Base-by-base conservation (phyloP, 1,139 yeast genomes). In the Magnusiomyces sp. region DNA sequence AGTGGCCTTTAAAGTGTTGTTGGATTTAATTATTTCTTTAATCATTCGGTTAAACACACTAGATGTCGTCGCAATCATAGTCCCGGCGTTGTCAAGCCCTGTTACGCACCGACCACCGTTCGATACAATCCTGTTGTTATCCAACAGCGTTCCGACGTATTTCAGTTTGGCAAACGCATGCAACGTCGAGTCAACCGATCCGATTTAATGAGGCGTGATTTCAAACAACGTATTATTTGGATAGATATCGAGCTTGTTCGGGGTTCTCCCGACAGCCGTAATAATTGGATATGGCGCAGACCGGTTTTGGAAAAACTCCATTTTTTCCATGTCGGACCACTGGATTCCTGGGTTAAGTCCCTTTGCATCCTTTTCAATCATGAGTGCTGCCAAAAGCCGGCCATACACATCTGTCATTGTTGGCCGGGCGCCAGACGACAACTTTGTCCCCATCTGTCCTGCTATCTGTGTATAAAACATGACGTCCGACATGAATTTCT, bases 341-440 rank as follows among this genome's bases (percentile, higher is more conserved):
- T 85, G 76, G 59, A 82, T 70, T n/a, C 74, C 75, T 14, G 7
- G 14, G 19, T 31, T 41, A 10, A 10, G 7, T n/a, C 14, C 11
- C n/a, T 13, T 41, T 2, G 14, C 16, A 6, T 19, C 36, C 2
- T 17, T 17, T 5, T 71, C 69, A 52, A 86, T 80, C 63, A 81
- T 79, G 63, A 83, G 89, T 58, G 80, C 76, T 0, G 90, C 76
- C 49, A 89, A 71, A 1, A 88, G 83, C 62, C 95, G 73, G n/a
- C 94, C 95, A 95, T 95, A 87, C 49, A 83, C 75, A 69, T 87
- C 95, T 11, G 95, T 83, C 50, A 87, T 58, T 7, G 88, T 76
- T 23, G 79, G 69, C 17, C 80, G 79, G 62, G 73, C 86, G 1
- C 95, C 95, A 1, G 92, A 90, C 34, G 76, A 68, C 51, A 71